Evolutionary conservation across 2,329 filamentous ascomycete genomes (phyloP), one percentile per base, ranked within the genome.

Genomic region (Pezicula radicicola): DNA sequence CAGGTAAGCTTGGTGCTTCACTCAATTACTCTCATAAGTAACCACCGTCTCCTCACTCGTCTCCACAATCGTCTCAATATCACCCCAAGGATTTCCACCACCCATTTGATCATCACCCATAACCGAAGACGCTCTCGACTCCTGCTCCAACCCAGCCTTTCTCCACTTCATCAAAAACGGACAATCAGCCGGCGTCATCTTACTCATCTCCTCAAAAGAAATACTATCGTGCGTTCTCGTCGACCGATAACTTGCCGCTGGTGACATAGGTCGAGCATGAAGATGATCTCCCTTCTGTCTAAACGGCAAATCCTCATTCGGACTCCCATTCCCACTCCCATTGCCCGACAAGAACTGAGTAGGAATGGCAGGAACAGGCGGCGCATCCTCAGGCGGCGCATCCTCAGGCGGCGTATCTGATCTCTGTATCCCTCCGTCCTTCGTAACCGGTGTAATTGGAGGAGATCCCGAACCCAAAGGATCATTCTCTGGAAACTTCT

Each of bases 141-240:
- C 18, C 25, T 16, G n/a, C 2, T 42, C 40, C 13, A 42, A 25
- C 19, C 40, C 25, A 15, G 25, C 25, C 18, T 18, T 18, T 13
- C 40, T 42, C 40, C 40, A 42, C 40, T 55, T 55, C 50, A 48
- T 48, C 25, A 55, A 33, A 37, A 53, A 53, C 12, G 54, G 54
- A 48, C 54, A 53, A 21, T 53, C 54, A 15, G 44, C 44, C 13
- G 39, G 28, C 13, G 43, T 51, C 13, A 55, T 42, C 10, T 25
- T 48, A 15, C 47, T 49, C 51, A 55, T 55, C 43, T 55, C 54
- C 21, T 49, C 50, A 12, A 42, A 42, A 13, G 40, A 42, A 42
- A 42, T 42, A 5, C n/a, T 7, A 13, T 19, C 40, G 44, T 53
- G 50, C 9, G 40, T 47, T 7, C 27, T 12, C 33, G 3, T 27